A percentile compares a stretch with the other conserved stretches of the same genome.
phyloP scores from a whole-genome alignment of 116 monocot species.

The Trichopus zeylanicus region DNA sequence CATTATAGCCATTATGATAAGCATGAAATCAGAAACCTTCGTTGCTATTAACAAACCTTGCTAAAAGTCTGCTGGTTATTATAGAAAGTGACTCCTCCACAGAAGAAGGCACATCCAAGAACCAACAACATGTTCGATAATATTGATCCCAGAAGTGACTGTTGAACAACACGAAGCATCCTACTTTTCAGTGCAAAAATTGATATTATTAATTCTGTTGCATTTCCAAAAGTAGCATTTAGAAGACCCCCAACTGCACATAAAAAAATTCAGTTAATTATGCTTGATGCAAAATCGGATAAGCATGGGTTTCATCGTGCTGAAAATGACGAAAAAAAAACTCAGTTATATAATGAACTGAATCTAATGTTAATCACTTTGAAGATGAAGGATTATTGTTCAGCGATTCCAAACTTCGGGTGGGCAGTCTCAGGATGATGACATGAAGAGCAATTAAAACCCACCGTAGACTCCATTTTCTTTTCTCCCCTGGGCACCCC shows the following conservation, averaged over 20 bases:
- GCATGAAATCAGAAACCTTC: background rate
- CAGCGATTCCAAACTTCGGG: too few species aligned
- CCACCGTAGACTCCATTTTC: too few species aligned
- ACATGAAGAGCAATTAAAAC: too few species aligned
- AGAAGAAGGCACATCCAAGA: slow-evolving; percentile 78
- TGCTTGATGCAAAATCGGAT: too few species aligned
- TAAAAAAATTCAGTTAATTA: background rate
- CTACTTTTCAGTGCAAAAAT: slow-evolving; percentile 57
- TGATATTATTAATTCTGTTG: slow-evolving; percentile 83
- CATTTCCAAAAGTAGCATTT: slow-evolving; percentile 85
- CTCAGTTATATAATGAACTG: too few species aligned
- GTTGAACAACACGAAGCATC: slow-evolving; percentile 71
- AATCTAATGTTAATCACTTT: too few species aligned
- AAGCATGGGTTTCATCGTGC: too few species aligned
- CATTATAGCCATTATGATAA: background rate
- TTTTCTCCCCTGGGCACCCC: too few species aligned
- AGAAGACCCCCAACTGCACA: slow-evolving; percentile 70
- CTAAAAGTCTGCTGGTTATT: slow-evolving; percentile 55
- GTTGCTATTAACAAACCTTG: slow-evolving; percentile 28
- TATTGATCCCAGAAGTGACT: slow-evolving; percentile 77
- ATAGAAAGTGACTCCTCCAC: slow-evolving; percentile 49
- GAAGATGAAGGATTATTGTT: too few species aligned
- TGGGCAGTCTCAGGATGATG: too few species aligned
- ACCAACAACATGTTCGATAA: slow-evolving; percentile 88
- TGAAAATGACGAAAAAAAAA: too few species aligned